Evolutionary conservation across 2,329 filamentous ascomycete species (phyloP).

Genomic region (Cladophialophora yegresii): DNA sequence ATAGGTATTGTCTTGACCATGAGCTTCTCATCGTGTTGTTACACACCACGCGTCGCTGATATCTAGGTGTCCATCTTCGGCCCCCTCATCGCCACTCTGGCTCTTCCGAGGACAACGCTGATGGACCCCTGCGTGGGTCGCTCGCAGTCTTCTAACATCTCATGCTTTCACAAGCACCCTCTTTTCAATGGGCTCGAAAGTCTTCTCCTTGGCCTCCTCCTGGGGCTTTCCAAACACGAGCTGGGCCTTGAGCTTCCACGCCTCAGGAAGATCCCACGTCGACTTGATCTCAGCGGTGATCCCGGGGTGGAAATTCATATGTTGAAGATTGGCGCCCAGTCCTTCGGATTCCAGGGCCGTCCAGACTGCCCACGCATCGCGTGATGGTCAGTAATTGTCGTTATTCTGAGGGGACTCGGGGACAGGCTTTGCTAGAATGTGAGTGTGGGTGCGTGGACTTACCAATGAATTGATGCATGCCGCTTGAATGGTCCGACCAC

Average conservation of each 20-base stretch:
- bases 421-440: not conserved
- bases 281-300: slow-evolving; percentile 70
- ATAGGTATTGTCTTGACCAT: not conserved
- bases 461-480: slow-evolving; percentile 66
- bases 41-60: too few species aligned
- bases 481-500: slow-evolving; percentile 73
- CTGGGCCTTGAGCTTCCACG: slow-evolving; percentile 79
- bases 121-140: not conserved
- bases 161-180: slow-evolving; percentile 28
- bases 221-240: slow-evolving; percentile 69
- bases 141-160: not conserved
- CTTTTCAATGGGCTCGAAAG: slow-evolving; percentile 31
- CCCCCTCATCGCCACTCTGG: too few species aligned
- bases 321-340: slow-evolving; percentile 84
- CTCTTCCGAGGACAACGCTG: too few species aligned
- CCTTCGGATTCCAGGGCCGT: slow-evolving; percentile 79
- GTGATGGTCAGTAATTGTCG: not conserved
- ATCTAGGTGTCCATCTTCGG: too few species aligned
- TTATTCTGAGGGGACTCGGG: not conserved
- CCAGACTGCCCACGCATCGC: slow-evolving; percentile 58
- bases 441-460: slow-evolving; percentile 3
- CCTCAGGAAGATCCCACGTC: slow-evolving; percentile 68
- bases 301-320: slow-evolving; percentile 75
- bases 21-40: too few species aligned
- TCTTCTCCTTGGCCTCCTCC: slow-evolving; percentile 23